phyloP scores from a whole-genome alignment of 192 early-diverging fungal genomes.

The Rhizophagus prolifer region DNA sequence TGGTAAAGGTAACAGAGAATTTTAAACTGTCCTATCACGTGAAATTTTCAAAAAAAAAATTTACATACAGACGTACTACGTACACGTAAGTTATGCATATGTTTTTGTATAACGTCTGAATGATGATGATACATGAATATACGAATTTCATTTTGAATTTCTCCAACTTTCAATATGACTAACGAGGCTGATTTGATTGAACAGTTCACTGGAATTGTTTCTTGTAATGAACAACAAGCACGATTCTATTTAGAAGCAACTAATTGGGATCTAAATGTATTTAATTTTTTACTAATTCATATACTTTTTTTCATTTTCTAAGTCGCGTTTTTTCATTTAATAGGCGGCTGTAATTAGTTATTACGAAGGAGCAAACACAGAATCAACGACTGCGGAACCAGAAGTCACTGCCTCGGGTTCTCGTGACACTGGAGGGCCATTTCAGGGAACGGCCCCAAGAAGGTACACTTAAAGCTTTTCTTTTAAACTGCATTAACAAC shows the following conservation, averaged over 20 bases:
- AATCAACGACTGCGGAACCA: not conserved
- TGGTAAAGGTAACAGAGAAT: too few relatives aligned
- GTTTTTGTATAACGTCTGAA: too few relatives aligned
- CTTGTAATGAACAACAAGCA: slow-evolving; percentile 56
- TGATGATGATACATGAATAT: too few relatives aligned
- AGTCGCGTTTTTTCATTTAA: not conserved
- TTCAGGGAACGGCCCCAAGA: not conserved
- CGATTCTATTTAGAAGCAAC: slow-evolving; percentile 73
- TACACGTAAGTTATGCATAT: not conserved
- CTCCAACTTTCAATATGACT: slow-evolving; percentile 31
- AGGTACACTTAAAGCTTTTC: not conserved
- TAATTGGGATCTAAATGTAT: slow-evolving; percentile 79
- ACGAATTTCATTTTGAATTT: not conserved
- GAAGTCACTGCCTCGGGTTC: slow-evolving; percentile 19
- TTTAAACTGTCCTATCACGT: too few relatives aligned
- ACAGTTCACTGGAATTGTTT: slow-evolving; percentile 57
- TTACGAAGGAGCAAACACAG: slow-evolving; percentile 51
- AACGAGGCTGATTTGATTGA: slow-evolving; percentile 58
- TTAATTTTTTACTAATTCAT: too few relatives aligned
- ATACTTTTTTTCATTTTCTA: not conserved
- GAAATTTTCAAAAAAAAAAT: too few relatives aligned
- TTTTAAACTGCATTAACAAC: not conserved
- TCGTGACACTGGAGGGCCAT: too few relatives aligned
- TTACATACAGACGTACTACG: too few relatives aligned
- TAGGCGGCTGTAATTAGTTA: slow-evolving; percentile 68